These are phyloP conservation scores for Acidiella bohemica DNA, from an alignment of 495 filamentous ascomycete genomes.

Conservation along the genomic window DNA sequence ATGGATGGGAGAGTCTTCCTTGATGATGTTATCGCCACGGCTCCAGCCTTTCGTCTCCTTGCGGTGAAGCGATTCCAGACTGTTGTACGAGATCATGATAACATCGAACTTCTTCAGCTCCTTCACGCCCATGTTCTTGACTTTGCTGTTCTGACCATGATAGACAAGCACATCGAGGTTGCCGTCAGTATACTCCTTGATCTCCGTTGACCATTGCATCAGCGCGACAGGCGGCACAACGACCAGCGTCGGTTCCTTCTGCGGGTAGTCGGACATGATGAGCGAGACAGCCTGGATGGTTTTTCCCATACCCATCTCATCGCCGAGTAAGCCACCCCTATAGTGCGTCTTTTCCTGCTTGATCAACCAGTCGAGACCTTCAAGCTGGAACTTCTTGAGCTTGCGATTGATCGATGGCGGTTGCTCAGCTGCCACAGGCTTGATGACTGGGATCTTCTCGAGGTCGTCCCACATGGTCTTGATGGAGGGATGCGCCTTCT, in stretches of 20 bases:
- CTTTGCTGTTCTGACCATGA: slow-evolving; percentile 72
- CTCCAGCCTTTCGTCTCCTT: slow-evolving; percentile 86
- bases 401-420: slow-evolving; percentile 64
- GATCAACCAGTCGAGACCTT: slow-evolving; percentile 89
- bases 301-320: slow-evolving; percentile 98
- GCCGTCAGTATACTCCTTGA: slow-evolving; percentile 77
- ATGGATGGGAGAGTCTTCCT: slow-evolving; percentile 79
- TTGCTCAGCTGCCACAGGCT: slow-evolving; percentile 54
- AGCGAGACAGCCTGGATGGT: slow-evolving; percentile 94
- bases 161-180: slow-evolving; percentile 79
- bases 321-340: slow-evolving; percentile 78
- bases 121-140: slow-evolving; percentile 56
- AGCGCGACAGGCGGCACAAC: slow-evolving; percentile 88
- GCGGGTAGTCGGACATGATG: slow-evolving; percentile 93
- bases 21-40: slow-evolving; percentile 57
- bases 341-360: slow-evolving; percentile 73
- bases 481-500: slow-evolving; percentile 62
- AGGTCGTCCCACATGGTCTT: slow-evolving; percentile 73
- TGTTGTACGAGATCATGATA: slow-evolving; percentile 89
- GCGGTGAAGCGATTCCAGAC: slow-evolving; percentile 77
- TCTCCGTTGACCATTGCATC: slow-evolving; percentile 95
- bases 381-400: slow-evolving; percentile 82
- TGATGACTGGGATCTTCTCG: slow-evolving; percentile 49
- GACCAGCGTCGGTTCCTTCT: slow-evolving; percentile 67
- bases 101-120: slow-evolving; percentile 75